Evolutionary conservation across 306 rosid genomes (phyloP), one percentile per base, ranked within the genome.

Genomic region (Malus sieversii): DNA sequence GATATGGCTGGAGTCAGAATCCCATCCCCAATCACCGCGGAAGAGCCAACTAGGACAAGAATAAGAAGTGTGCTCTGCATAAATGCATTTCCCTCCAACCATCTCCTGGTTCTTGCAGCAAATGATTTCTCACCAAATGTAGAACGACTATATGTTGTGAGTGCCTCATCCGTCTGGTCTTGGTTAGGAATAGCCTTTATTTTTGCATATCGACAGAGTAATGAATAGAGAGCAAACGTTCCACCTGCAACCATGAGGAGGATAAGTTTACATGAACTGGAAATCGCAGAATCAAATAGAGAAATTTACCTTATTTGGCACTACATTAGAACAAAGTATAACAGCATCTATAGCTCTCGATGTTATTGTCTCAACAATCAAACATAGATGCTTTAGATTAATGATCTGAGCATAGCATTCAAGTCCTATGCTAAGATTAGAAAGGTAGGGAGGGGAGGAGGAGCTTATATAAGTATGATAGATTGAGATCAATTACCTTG

Each of bases 1-100:
- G 98, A 94, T 79, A 94, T 92, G 61, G 98, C 98, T 27, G 98
- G 98, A 82, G 98, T 94, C 63, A 94, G 95, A 89, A 94, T 90
- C 66, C 98, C 98, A 74, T 94, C 98, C 75, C 98, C 98, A 83
- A 94, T 89, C 51, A 94, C 98, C 92, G 92, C 92, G 82, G 96
- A 92, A 82, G 98, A 90, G 80, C 98, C 98, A 75, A 90, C 84
- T 79, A 94, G 95, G 77, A 92, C 98, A 60, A 94, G 97, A 75
- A 94, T 83, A 84, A 94, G 97, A 76, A 94, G 88, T 18, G 76
- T 77, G 75, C 84, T 88, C 83, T 88, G 92, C 78, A 84, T 80
- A 61, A 77, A 80, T 78, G 90, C 80, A 55, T 62, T 74, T 33
- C 81, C 86, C 84, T 94, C 98, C 70, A 94, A 84, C 96, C 95